Base-by-base conservation (phyloP, 768 basidiomycete species). In the Cystobasidium onofrii region DNA sequence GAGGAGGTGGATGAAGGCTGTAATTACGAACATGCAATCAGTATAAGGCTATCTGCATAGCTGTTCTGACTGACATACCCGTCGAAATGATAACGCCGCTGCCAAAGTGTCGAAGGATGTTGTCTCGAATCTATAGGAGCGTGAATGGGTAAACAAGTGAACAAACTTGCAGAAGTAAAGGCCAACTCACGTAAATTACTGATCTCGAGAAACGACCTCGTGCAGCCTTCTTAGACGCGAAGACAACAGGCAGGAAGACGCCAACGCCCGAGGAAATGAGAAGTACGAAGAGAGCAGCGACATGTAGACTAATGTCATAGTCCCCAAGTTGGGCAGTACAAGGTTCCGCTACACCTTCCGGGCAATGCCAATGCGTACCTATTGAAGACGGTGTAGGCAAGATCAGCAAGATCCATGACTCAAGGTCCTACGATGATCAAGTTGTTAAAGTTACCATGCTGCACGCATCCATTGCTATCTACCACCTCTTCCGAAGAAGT, bases 41-140 rank as follows among this genome's bases (percentile, higher is more conserved):
- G 15, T 4, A 12, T 33, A 33, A 4, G 61, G 20, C 31, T 63
- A 25, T 6, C 15, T 20, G 27, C n/a, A 20, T 20, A n/a, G 20
- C 52, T n/a, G n/a, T n/a, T 64, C 10, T n/a, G 18, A 23, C 31
- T 23, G 12, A 29, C 63, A 41, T 17, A 64, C 39, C 63, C 0
- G 80, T 81, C 1, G 79, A 78, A 31, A 81, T 66, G 73, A 82
- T 82, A 69, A 82, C 75, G 15, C 82, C 82, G 1, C 76, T 77
- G 0, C 78, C 78, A 39, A 76, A 75, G 18, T 74, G 73, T 4
- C 73, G 73, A 29, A 55, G 41, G 50, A 69, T 39, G 15, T 69
- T 60, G 20, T 60, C 57, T 12, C 57, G 57, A 13, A 60, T 34
- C 57, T 60, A 34, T 29, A 29, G n/a, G n/a, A 57, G n/a, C 23